These are phyloP conservation scores for Penstemon eatonii DNA, from an alignment of 257 asterid genomes.

Conservation along the genomic window DNA sequence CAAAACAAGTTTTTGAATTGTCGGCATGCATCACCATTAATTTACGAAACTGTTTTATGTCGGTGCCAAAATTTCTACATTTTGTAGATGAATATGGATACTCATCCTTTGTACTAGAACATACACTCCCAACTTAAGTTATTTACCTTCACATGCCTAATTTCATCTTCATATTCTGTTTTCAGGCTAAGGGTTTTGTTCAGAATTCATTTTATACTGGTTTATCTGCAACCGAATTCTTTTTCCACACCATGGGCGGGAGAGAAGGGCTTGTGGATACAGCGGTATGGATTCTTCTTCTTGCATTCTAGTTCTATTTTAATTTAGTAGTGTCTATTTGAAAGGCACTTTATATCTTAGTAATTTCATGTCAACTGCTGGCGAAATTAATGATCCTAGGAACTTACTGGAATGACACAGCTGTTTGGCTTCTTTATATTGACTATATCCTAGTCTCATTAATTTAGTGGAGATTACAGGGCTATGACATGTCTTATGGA, in stretches of 20 bases:
- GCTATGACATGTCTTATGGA: too few species aligned
- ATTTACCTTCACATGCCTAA: conserved; percentile 22
- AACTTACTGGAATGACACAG: too few species aligned
- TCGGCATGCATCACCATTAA: not conserved
- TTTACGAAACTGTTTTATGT: not conserved
- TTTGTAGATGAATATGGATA: conserved; percentile 6
- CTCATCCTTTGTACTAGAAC: not conserved
- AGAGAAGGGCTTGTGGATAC: conserved; percentile 99
- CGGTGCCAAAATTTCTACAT: conserved; percentile 2
- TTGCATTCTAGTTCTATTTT: conserved; percentile 14
- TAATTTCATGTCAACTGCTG: too few species aligned
- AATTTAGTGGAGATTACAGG: too few species aligned
- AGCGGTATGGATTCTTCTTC: conserved; percentile 62
- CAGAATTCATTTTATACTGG: conserved; percentile 95
- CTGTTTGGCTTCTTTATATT: too few species aligned
- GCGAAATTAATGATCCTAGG: too few species aligned
- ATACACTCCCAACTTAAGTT: conserved; percentile 6
- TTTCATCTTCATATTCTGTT: conserved; percentile 21
- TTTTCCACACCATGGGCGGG: conserved; percentile 99
- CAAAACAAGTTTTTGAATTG: not conserved
- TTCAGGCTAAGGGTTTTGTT: conserved; percentile 97
- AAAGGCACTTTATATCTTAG: not conserved
- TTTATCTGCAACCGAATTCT: conserved; percentile 84
- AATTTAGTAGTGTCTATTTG: not conserved
- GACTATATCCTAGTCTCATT: too few species aligned